Evolutionary conservation across 1,139 yeast species (phyloP), one percentile per base, ranked within the genome.

Genomic region (Pichia sp.): DNA sequence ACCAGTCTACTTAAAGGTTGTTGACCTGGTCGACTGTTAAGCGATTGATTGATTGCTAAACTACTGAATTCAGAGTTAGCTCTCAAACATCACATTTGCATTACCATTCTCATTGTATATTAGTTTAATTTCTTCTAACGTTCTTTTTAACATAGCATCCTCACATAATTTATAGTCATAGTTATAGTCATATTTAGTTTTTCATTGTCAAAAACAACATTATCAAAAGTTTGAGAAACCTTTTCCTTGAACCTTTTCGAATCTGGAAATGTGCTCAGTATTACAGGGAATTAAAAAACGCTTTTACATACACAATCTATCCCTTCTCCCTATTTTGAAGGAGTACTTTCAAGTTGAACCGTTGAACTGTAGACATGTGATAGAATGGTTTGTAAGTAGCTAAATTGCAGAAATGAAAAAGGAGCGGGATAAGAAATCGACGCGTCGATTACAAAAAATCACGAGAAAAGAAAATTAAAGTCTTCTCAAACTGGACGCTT

Each of bases 1-100:
- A 53, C 75, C 81, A 55, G 89, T 86, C 62, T 75, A 84, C 73
- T 79, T 87, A 67, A 77, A 78, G 63, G 75, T 85, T 67, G 81
- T 85, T 65, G 86, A 84, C 67, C 80, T 85, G 65, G 78, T 84
- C 61, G 65, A 71, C 51, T 85, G 92, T 77, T 85, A 77, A 71
- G 48, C 50, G 11, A 23, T 10, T 36, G 15, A 13, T 31, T 46
- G 13, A 31, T 23, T 45, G 30, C 40, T 31, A 41, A 47, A 46
- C 49, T 46, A 41, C 34, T 46, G 42, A 46, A 32, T 46, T 34
- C 49, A 29, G 49, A 46, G 49, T 46, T 46, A 46, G 49, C 29
- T 16, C 10, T 10, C 29, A 41, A 41, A 11, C 26, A 23, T 23
- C 26, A 23, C 26, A 13, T 30, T 38, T 40, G 41, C 50, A 42